Evolutionary conservation across 768 basidiomycete species (phyloP), one percentile per base, ranked within the genome.

Genomic region (Clathrus columnatus): DNA sequence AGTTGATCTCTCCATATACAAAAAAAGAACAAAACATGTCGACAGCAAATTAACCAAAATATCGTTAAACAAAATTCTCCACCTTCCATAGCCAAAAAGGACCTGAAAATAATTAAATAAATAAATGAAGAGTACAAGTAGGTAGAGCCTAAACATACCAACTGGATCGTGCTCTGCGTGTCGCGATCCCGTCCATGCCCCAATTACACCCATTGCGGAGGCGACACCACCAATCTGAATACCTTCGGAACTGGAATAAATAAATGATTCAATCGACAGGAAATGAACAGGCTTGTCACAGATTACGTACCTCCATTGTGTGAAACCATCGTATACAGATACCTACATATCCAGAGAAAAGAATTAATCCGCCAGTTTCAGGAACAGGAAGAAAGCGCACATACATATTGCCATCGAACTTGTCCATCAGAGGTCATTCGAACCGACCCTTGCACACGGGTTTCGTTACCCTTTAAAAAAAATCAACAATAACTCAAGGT

Each of bases 31-130:
- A 36, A 36, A 36, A 36, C 36, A 36, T n/a, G n/a, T n/a, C n/a
- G n/a, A n/a, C n/a, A n/a, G n/a, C n/a, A 36, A 36, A 36, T 14
- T 8, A 36, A 18, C 10, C 26, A 14, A 14, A 6, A 24, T 7
- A 46, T 11, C 21, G 30, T 48, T 32, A 50, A 42, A 36, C 55
- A 17, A 23, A 24, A 18, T 59, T 41, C 7, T 48, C 51, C 30
- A 57, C 43, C 32, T 83, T 84, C 76, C 81, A 84, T 60, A 86
- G 71, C 84, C 83, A 86, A 63, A 85, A 86, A 2, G 85, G 84
- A 43, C 84, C 84, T 85, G 10, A 21, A 21, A 26, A 14, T 7
- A 18, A 45, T 20, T 47, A 29, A 50, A 24, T 56, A 51, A 49
- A 42, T 41, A 28, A 10, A 18, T 59, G 16, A 43, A 48, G 7